Percentiles rank a stretch among this genome's conserved stretches.
phyloP scores from a whole-genome alignment of 805 yeast species.

The Cyberlindnera suaveolens region DNA sequence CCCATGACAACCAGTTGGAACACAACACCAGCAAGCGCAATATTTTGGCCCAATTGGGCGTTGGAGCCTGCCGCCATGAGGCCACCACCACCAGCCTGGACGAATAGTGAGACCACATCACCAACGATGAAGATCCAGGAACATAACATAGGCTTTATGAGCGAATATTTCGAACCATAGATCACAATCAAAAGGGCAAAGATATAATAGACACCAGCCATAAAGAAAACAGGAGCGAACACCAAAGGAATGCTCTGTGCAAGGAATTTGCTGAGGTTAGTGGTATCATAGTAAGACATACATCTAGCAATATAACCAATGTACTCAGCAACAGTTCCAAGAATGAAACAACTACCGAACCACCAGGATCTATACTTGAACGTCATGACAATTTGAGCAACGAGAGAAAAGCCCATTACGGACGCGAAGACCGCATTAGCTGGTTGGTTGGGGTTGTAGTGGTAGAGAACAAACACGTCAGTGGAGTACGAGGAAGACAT shows the following conservation, averaged over 20 bases:
- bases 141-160: constrained; percentile 27
- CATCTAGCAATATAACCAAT: too few species aligned
- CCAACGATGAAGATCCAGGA: constrained; percentile 61
- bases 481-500: too few species aligned
- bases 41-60: constrained; percentile 40
- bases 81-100: constrained; percentile 79
- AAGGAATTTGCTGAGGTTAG: constrained; percentile 16
- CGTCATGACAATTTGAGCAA: too few species aligned
- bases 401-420: too few species aligned
- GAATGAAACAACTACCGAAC: too few species aligned
- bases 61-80: constrained; percentile 41
- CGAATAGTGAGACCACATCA: constrained; percentile 55
- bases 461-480: too few species aligned
- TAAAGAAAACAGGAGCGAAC: constrained; percentile 74
- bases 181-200: constrained; percentile 62
- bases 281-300: too few species aligned
- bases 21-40: constrained; percentile 74
- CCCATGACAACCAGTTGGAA: constrained; percentile 68
- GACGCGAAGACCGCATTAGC: too few species aligned
- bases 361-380: too few species aligned
- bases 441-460: too few species aligned
- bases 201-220: constrained; percentile 76
- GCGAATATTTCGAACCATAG: constrained; percentile 49
- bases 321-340: too few species aligned
- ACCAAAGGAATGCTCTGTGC: constrained; percentile 65